Base-by-base conservation (phyloP, 345 rosid genomes). In the Xanthoceras sorbifolium region DNA sequence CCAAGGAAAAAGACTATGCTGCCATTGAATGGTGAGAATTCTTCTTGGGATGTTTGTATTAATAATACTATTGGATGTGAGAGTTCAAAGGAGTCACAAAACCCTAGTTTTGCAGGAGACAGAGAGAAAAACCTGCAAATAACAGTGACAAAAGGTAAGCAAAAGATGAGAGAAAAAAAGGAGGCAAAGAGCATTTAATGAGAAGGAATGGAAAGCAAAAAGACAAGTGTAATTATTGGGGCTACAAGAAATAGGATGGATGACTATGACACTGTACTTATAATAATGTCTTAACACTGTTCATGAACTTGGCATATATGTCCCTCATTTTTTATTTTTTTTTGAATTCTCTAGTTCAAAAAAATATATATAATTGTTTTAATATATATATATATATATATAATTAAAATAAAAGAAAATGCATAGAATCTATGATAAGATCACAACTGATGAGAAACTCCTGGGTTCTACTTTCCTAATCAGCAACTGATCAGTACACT, bases 131-230 rank as follows among this genome's bases (percentile, higher is more conserved):
- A 31, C 71, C 86, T 80, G 83, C 81, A 83, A 74, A 74, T 17
- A 42, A 65, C 86, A 80, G 84, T 77, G 77, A 76, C 59, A 60
- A 74, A 70, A 81, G 71, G 61, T 26, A 2, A 73, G 73, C 78
- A 54, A 11, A 54, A 11, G 34, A 68, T 22, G 42, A 65, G 40
- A 25, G 75, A 32, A 72, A 32, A 72, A 28, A 65, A 68, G 72
- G 81, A 48, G 83, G 84, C 87, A 84, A 81, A 79, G 81, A 74
- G 85, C 81, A 78, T 76, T 84, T 81, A 76, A 77, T 68, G 84
- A 76, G 73, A 52, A 67, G 72, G 74, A 77, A 64, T 48, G 74
- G 68, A 74, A 82, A 82, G 83, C 81, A 79, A 79, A n/a, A 71
- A 79, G 86, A 84, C 84, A 81, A 81, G 38, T 34, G 84, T 77